These are phyloP conservation scores for Phaffomyces thermotolerans DNA, from an alignment of 805 yeast genomes.

Conservation along the genomic window DNA sequence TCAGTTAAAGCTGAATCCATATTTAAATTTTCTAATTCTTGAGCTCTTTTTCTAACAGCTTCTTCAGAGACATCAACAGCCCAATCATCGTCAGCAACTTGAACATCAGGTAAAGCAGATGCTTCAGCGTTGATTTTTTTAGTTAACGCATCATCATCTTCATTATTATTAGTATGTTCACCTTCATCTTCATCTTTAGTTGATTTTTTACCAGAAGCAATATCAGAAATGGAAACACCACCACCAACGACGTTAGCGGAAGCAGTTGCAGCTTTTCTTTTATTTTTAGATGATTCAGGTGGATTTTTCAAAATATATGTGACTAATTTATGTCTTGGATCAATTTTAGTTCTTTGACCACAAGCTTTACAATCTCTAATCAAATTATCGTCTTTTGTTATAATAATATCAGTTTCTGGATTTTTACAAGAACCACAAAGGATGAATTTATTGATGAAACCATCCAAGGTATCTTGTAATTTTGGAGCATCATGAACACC, in stretches of 20 bases:
- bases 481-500: constrained; percentile 89
- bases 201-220: constrained; percentile 47
- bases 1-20: constrained; percentile 35
- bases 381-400: constrained; percentile 67
- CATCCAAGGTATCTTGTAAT: constrained; percentile 90
- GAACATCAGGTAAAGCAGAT: constrained; percentile 54
- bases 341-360: constrained; percentile 81
- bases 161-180: constrained; percentile 32
- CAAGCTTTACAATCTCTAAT: constrained; percentile 97
- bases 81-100: constrained; percentile 89
- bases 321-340: constrained; percentile 80
- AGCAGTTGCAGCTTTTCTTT: constrained; percentile 75
- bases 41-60: constrained; percentile 88
- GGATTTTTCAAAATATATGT: constrained; percentile 88
- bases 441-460: constrained; percentile 87
- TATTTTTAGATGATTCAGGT: constrained; percentile 52
- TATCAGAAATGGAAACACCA: constrained; percentile 73
- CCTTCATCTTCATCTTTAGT: constrained; percentile 25
- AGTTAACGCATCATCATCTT: constrained; percentile 69
- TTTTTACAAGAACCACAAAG: constrained; percentile 92
- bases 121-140: constrained; percentile 81
- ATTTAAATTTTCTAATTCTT: constrained; percentile 66
- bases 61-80: constrained; percentile 95
- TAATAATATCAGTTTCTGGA: constrained; percentile 91
- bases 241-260: constrained; percentile 86